A percentile compares a stretch with the other conserved stretches of the same genome.
Evolutionary conservation across 495 filamentous ascomycete species (phyloP).

Genomic region (Neurospora tetrasperma): DNA sequence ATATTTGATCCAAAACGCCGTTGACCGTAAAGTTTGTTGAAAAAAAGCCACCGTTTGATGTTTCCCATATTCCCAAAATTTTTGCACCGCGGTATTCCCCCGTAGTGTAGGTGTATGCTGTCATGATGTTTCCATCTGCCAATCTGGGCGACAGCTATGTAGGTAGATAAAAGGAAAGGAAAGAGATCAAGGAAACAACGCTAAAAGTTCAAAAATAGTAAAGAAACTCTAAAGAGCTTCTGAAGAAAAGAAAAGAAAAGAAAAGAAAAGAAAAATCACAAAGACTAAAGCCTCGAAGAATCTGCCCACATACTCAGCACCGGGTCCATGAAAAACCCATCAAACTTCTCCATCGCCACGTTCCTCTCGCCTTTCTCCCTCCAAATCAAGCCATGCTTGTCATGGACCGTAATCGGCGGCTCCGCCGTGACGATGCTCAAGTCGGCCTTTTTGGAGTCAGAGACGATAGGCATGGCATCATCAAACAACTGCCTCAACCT

Average conservation of each 20-base stretch:
- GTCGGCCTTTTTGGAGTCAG: not conserved
- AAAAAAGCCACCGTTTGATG: not conserved
- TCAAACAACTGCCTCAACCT: slow-evolving; percentile 10
- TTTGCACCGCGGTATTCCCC: not conserved
- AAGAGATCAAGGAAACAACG: not conserved
- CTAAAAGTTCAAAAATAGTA: not conserved
- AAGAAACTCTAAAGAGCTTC: not conserved
- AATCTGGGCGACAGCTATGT: not conserved
- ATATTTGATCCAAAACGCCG: not conserved
- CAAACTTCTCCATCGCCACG: slow-evolving; percentile 10
- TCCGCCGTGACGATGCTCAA: slow-evolving; percentile 7
- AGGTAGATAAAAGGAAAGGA: not conserved
- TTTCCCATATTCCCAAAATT: not conserved
- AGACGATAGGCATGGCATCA: slow-evolving; percentile 6
- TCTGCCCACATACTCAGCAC: not conserved
- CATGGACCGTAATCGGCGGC: slow-evolving; percentile 11
- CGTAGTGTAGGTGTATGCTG: not conserved
- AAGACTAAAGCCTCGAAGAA: slow-evolving; percentile 1
- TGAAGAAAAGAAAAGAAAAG: not conserved
- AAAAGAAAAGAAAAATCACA: not conserved
- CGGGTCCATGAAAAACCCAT: not conserved
- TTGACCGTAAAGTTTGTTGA: not conserved
- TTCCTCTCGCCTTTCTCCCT: slow-evolving; percentile 10
- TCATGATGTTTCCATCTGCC: not conserved
- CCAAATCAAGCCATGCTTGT: slow-evolving; percentile 13